phyloP scores from a whole-genome alignment of 2,329 filamentous ascomycete genomes.

The Cladosporium sp. region DNA sequence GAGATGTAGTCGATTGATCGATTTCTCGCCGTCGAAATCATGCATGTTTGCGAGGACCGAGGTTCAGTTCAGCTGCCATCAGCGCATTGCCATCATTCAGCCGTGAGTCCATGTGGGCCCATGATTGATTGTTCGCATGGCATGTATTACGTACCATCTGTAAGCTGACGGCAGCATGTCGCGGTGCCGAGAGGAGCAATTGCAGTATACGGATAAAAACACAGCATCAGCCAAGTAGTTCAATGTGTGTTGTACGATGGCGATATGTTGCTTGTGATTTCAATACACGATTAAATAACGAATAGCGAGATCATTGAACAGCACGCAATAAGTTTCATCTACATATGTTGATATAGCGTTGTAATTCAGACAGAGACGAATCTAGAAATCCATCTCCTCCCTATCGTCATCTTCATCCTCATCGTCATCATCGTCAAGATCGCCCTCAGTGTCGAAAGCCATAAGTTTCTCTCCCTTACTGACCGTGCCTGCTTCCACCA shows the following conservation, averaged over 20 bases:
- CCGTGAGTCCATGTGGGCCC: too few species aligned
- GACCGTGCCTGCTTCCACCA: constrained; percentile 73
- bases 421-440: constrained; percentile 23
- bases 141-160: background rate
- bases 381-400: constrained; percentile 1
- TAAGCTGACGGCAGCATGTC: background rate
- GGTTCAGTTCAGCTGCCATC: background rate
- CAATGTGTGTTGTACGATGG: too few species aligned
- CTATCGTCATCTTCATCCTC: constrained; percentile 17
- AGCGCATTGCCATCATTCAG: background rate
- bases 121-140: too few species aligned
- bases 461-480: constrained; percentile 62
- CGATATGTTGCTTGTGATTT: too few species aligned
- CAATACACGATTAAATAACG: too few species aligned
- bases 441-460: constrained; percentile 37
- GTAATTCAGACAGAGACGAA: background rate
- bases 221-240: too few species aligned
- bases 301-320: background rate
- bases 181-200: too few species aligned
- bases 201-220: too few species aligned
- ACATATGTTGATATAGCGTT: background rate
- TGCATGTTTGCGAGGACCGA: background rate
- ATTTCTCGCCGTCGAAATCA: too few species aligned
- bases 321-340: background rate
- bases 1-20: too few species aligned